Base-by-base conservation (phyloP, 345 rosid genomes). In the Eucalyptus leucophloia region DNA sequence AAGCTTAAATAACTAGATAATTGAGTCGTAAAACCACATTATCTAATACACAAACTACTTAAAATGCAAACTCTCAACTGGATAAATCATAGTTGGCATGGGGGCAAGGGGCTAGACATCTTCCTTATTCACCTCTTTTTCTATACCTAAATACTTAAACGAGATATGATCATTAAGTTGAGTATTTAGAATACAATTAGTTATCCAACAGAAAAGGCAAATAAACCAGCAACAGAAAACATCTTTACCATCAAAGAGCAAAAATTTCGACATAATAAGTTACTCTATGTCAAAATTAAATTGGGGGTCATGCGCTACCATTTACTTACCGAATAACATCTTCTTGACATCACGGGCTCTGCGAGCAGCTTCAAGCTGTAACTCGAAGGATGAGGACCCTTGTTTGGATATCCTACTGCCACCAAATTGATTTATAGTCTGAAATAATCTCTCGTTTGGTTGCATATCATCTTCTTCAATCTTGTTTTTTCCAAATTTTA, bases 341-440 rank as follows among this genome's bases (percentile, higher is more conserved):
- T 96, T 97, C 92, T 95, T 93, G 24, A 98, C 94, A 91, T 95
- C 94, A 72, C 93, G 94, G 87, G 98, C 99, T 93, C 99, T 95
- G 69, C 99, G 99, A 89, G 96, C 42, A 89, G 99, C 98, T 93
- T 97, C 98, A 49, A 94, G 97, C 89, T 95, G 96, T 90, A 93
- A 93, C 95, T 98, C 98, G 87, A 96, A 98, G 81, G 98, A 94
- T 81, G 95, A 97, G 81, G 98, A 94, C 85, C 89, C 92, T 26
- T 95, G 95, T 89, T 93, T 95, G 87, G 93, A 60, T 88, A 56
- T 92, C 92, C 93, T 95, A 90, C 92, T 90, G 87, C 94, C 97
- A 88, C 95, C 93, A 72, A 93, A 91, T 89, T 94, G 97, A 93
- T 94, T 90, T 26, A 87, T 89, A 15, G 89, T 90, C 91, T 93